These are phyloP conservation scores for Zanthoxylum bungeanum DNA, from an alignment of 345 rosid species.

Conservation along the genomic window DNA sequence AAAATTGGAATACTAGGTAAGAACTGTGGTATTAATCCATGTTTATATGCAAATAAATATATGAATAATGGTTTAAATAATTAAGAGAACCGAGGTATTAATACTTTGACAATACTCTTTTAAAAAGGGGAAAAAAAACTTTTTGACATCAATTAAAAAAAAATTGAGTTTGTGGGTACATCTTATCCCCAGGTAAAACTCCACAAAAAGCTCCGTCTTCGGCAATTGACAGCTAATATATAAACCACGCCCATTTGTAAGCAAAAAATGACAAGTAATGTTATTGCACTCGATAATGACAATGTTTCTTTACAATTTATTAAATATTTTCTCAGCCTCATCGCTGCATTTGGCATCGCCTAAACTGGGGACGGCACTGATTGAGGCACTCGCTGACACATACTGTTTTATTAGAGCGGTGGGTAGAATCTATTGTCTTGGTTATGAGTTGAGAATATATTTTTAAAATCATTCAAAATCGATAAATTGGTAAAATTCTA, in stretches of 20 bases:
- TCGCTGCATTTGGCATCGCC: neutral
- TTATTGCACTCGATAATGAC: neutral
- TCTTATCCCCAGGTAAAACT: neutral
- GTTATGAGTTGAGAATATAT: too few species aligned
- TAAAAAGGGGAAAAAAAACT: too few species aligned
- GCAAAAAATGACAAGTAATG: neutral
- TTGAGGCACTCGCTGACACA: neutral
- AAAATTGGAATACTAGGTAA: too few species aligned
- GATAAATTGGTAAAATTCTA: too few species aligned
- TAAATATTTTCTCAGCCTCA: neutral
- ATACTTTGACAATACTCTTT: too few species aligned
- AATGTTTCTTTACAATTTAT: neutral
- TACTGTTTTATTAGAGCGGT: neutral
- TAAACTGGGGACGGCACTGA: neutral
- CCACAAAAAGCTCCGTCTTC: neutral
- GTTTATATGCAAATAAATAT: too few species aligned
- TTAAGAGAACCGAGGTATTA: too few species aligned
- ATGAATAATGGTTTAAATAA: too few species aligned
- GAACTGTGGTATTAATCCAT: too few species aligned
- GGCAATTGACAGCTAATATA: neutral
- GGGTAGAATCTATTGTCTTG: neutral
- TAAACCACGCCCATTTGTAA: neutral
- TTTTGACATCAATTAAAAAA: neutral
- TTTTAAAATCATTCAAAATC: too few species aligned
- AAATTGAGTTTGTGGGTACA: neutral